Percentiles rank a stretch among this genome's conserved stretches.
Evolutionary conservation across 164 flowering plant species (phyloP).

Genomic region (Chloranthus sessilifolius): DNA sequence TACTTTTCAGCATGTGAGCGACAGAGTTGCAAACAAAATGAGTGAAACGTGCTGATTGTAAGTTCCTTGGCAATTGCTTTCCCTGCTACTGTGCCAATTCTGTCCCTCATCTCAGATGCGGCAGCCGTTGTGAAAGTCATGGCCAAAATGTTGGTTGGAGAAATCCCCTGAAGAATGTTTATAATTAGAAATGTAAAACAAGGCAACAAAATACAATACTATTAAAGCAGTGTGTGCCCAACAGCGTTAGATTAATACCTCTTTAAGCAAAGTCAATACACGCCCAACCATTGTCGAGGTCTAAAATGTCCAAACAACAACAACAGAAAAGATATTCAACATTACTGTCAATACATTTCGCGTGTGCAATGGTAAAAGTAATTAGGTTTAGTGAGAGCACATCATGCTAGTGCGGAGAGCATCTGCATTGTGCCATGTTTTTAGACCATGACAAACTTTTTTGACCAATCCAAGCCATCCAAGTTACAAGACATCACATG

Average conservation of each 20-base stretch:
- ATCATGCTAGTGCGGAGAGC: too few relatives aligned
- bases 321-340: neutral
- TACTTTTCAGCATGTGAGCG: conserved; percentile 95
- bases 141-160: conserved; percentile 76
- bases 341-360: too few relatives aligned
- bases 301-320: conserved; percentile 37
- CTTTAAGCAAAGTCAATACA: conserved; percentile 58
- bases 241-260: conserved; percentile 38
- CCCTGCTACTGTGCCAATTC: conserved; percentile 79
- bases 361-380: too few relatives aligned
- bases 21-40: conserved; percentile 87
- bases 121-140: conserved; percentile 99
- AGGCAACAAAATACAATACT: too few relatives aligned
- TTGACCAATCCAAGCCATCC: too few relatives aligned
- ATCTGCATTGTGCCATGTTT: too few relatives aligned
- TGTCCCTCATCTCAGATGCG: conserved; percentile 94
- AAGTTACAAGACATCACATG: too few relatives aligned
- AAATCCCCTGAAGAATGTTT: conserved; percentile 45
- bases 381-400: too few relatives aligned
- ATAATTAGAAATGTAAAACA: neutral
- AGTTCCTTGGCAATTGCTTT: conserved; percentile 71
- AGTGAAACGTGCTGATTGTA: conserved; percentile 90
- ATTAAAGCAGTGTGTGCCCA: too few relatives aligned
- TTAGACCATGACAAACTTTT: too few relatives aligned
- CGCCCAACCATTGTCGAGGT: conserved; percentile 99